These are phyloP conservation scores for Lecanicillium sp. DNA, from an alignment of 2,329 filamentous ascomycete genomes.

Conservation along the genomic window DNA sequence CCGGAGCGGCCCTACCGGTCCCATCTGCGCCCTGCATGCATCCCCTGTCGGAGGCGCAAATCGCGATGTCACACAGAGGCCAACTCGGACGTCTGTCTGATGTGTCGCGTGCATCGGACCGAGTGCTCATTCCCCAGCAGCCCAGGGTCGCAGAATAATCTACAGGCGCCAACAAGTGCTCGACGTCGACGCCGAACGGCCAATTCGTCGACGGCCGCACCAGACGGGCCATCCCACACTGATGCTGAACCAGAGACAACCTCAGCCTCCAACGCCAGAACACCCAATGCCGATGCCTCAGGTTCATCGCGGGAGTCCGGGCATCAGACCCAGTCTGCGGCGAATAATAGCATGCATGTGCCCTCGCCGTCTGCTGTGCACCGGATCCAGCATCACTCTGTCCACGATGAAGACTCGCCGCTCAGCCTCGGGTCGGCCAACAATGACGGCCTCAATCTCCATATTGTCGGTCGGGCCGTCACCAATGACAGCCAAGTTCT, in stretches of 20 bases:
- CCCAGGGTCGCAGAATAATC: too few relatives aligned
- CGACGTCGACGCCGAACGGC: slow-evolving; percentile 4
- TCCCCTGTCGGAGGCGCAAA: slow-evolving; percentile 52
- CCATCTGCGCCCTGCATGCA: slow-evolving; percentile 53
- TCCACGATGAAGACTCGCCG: slow-evolving; percentile 15
- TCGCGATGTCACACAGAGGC: slow-evolving; percentile 53
- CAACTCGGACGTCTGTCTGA: slow-evolving; percentile 42
- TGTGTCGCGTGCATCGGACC: slow-evolving; percentile 51
- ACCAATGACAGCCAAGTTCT: slow-evolving; percentile 54
- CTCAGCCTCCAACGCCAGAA: not conserved
- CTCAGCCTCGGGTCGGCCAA: slow-evolving; percentile 23
- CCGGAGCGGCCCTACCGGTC: slow-evolving; percentile 47
- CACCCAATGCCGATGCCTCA: not conserved
- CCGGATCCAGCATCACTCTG: not conserved
- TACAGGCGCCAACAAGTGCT: too few relatives aligned
- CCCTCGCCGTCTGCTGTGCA: too few relatives aligned
- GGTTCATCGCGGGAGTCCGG: not conserved
- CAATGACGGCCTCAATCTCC: slow-evolving; percentile 33
- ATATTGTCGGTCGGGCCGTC: slow-evolving; percentile 52
- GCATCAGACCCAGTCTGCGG: not conserved
- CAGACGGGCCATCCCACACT: too few relatives aligned
- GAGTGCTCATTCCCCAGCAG: slow-evolving; percentile 45
- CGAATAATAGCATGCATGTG: not conserved
- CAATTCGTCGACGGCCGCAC: too few relatives aligned
- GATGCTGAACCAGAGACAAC: too few relatives aligned